Percentiles rank a stretch among this genome's conserved stretches.
phyloP scores from a whole-genome alignment of 1,284 basidiomycete species.

The Fistulinella cinereoalba region DNA sequence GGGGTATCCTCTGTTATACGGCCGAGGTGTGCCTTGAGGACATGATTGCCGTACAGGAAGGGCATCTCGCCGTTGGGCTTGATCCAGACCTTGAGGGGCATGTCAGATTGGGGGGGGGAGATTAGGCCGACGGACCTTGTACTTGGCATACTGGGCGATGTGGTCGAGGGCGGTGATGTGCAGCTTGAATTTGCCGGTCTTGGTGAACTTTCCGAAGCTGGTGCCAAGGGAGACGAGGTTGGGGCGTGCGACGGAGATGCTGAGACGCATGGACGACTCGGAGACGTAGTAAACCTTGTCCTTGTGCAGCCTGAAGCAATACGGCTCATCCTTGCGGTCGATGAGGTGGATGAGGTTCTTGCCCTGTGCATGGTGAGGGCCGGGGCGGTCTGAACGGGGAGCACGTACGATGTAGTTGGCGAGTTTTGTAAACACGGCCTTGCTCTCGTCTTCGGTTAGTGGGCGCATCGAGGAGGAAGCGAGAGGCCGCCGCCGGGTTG shows the following conservation, averaged over 20 bases:
- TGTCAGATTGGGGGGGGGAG: slow-evolving; percentile 1
- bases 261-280: slow-evolving; percentile 88
- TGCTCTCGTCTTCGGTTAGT: slow-evolving; percentile 83
- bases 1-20: slow-evolving; percentile 99
- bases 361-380: slow-evolving; percentile 47
- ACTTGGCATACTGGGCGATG: slow-evolving; percentile 95
- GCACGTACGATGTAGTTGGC: slow-evolving; percentile 83
- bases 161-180: slow-evolving; percentile 94
- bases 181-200: slow-evolving; percentile 96
- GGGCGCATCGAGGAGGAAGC: slow-evolving; percentile 60
- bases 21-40: slow-evolving; percentile 98
- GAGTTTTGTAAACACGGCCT: slow-evolving; percentile 85
- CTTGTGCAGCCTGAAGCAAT: slow-evolving; percentile 89
- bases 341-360: slow-evolving; percentile 90
- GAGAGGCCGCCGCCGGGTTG: neutral
- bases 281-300: slow-evolving; percentile 95
- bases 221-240: slow-evolving; percentile 94
- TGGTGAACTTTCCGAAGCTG: slow-evolving; percentile 98
- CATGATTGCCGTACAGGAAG: slow-evolving; percentile 98
- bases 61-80: slow-evolving; percentile 99
- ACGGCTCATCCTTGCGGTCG: slow-evolving; percentile 79
- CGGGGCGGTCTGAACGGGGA: neutral
- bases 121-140: slow-evolving; percentile 66
- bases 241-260: slow-evolving; percentile 88
- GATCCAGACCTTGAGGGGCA: slow-evolving; percentile 84